These are phyloP conservation scores for Talinum fruticosum DNA, from an alignment of 148 eudicot species.

Conservation along the genomic window DNA sequence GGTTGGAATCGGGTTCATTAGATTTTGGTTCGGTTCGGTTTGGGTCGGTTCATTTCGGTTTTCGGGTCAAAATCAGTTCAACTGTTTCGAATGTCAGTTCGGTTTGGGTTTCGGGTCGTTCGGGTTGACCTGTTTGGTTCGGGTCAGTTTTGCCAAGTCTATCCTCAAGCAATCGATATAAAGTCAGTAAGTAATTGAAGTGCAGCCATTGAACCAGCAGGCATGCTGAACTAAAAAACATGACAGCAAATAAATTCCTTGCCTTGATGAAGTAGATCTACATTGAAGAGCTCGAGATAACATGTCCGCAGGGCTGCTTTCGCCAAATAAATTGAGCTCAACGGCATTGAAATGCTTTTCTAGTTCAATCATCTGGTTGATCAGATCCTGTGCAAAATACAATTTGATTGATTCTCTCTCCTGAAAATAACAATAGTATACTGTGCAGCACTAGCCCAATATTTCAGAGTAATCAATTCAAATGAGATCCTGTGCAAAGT, in stretches of 20 bases:
- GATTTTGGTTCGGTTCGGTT: too few relatives aligned
- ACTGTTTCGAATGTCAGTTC: too few relatives aligned
- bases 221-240: neutral
- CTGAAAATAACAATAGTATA: neutral
- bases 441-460: neutral
- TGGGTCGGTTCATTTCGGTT: too few relatives aligned
- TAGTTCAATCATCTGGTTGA: conserved; percentile 66
- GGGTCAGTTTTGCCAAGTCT: too few relatives aligned
- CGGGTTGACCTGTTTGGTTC: too few relatives aligned
- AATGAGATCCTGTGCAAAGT: neutral
- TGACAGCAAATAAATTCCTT: conserved; percentile 16
- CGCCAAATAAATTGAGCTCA: conserved; percentile 75
- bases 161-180: too few relatives aligned
- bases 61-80: too few relatives aligned
- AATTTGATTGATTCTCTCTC: conserved; percentile 9
- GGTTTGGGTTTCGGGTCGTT: too few relatives aligned
- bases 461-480: neutral
- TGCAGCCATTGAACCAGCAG: neutral
- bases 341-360: conserved; percentile 87
- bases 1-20: too few relatives aligned
- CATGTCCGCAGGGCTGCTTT: conserved; percentile 36
- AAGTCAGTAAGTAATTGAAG: too few relatives aligned
- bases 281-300: conserved; percentile 37
- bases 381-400: conserved; percentile 50
- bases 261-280: conserved; percentile 65